Evolutionary conservation across 2,329 filamentous ascomycete genomes (phyloP).

Genomic region (Claviceps spartinae): DNA sequence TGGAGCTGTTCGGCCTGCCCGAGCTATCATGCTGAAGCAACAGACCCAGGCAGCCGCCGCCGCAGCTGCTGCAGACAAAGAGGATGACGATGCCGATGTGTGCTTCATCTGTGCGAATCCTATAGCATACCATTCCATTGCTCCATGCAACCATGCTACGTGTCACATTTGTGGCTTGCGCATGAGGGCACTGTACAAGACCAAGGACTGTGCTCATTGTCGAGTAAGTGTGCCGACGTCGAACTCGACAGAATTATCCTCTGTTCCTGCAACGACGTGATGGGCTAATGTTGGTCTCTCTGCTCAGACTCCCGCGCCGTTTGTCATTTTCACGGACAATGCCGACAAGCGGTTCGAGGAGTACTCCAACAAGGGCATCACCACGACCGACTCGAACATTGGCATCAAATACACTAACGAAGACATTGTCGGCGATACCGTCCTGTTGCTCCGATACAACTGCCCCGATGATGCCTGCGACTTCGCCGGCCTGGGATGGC

Average conservation of each 20-base stretch:
- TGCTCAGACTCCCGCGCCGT: slow-evolving; percentile 49
- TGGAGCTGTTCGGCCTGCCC: slow-evolving; percentile 20
- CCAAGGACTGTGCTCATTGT: slow-evolving; percentile 92
- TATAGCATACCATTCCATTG: slow-evolving; percentile 74
- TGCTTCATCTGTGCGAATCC: slow-evolving; percentile 97
- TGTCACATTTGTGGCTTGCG: slow-evolving; percentile 92
- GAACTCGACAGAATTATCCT: not conserved
- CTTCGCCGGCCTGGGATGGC: slow-evolving; percentile 60
- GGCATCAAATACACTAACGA: slow-evolving; percentile 84
- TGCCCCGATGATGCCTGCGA: slow-evolving; percentile 74
- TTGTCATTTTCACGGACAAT: slow-evolving; percentile 87
- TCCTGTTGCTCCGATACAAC: slow-evolving; percentile 82
- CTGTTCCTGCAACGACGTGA: not conserved
- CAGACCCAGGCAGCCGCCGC: slow-evolving; percentile 9
- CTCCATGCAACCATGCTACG: slow-evolving; percentile 90
- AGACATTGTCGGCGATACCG: slow-evolving; percentile 82
- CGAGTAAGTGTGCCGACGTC: slow-evolving; percentile 42
- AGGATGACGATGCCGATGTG: slow-evolving; percentile 53
- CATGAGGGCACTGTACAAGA: slow-evolving; percentile 89
- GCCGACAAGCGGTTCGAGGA: slow-evolving; percentile 70
- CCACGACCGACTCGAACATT: slow-evolving; percentile 67
- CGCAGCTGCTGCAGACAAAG: slow-evolving; percentile 15
- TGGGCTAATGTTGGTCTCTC: not conserved
- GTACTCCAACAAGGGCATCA: slow-evolving; percentile 61
- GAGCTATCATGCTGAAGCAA: slow-evolving; percentile 11